Evolutionary conservation across 2,329 filamentous ascomycete species (phyloP).

Genomic region (Orbilia quercus): DNA sequence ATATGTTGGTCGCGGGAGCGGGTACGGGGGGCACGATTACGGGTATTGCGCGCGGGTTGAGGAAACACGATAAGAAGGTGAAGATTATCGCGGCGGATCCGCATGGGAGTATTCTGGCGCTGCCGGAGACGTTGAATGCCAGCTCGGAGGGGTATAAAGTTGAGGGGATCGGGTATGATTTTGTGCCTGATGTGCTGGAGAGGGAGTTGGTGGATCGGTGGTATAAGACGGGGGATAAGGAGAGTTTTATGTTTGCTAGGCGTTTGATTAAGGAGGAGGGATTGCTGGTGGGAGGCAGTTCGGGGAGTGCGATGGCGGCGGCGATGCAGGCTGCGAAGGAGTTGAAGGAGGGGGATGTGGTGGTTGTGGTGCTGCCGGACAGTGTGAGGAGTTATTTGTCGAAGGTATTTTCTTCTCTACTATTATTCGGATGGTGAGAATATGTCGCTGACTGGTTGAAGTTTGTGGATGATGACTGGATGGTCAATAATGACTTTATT

Average conservation of each 20-base stretch:
- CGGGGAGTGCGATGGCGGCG: slow-evolving; percentile 88
- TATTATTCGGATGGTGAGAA: not conserved
- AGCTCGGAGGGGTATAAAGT: slow-evolving; percentile 91
- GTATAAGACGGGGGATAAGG: slow-evolving; percentile 97
- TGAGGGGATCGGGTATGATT: slow-evolving; percentile 98
- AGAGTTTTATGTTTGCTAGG: slow-evolving; percentile 90
- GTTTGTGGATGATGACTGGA: slow-evolving; percentile 99
- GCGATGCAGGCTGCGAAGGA: slow-evolving; percentile 68
- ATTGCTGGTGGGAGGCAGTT: slow-evolving; percentile 90
- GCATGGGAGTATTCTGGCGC: slow-evolving; percentile 86
- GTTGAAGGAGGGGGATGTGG: slow-evolving; percentile 81
- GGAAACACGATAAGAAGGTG: slow-evolving; percentile 85
- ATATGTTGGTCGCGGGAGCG: slow-evolving; percentile 86
- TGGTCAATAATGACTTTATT: slow-evolving; percentile 93
- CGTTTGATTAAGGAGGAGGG: slow-evolving; percentile 94
- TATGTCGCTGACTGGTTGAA: slow-evolving; percentile 58
- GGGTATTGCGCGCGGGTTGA: slow-evolving; percentile 81
- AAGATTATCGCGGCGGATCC: slow-evolving; percentile 94
- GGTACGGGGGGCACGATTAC: slow-evolving; percentile 97
- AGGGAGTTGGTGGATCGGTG: slow-evolving; percentile 84
- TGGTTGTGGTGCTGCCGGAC: slow-evolving; percentile 92
- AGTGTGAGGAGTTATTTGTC: slow-evolving; percentile 97
- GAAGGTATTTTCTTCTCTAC: slow-evolving; percentile 69
- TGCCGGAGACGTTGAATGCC: slow-evolving; percentile 82
- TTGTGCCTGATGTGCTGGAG: slow-evolving; percentile 92